A percentile compares a stretch with the other conserved stretches of the same genome.
These are phyloP conservation scores for Coniochaeta hoffmannii DNA, from an alignment of 2,329 filamentous ascomycete genomes.

Conservation along the genomic window DNA sequence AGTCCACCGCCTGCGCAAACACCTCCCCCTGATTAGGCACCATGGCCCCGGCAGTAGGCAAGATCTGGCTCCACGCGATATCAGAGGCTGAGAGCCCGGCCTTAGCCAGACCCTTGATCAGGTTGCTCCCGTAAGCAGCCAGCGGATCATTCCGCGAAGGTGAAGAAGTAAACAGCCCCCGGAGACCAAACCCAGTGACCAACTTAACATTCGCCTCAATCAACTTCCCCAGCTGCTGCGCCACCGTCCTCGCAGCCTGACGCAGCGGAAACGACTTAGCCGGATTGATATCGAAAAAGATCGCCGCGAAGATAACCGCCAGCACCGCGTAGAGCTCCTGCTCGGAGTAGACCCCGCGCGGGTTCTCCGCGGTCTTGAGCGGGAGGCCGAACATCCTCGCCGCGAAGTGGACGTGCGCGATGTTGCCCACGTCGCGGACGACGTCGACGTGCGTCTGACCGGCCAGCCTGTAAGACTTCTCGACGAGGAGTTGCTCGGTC, in stretches of 20 bases:
- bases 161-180: conserved; percentile 46
- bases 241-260: conserved; percentile 48
- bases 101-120: conserved; percentile 59
- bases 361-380: conserved; percentile 54
- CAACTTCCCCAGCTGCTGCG: conserved; percentile 50
- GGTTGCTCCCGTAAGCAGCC: conserved; percentile 54
- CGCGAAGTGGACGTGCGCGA: conserved; percentile 57
- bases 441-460: conserved; percentile 63
- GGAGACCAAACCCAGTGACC: conserved; percentile 35
- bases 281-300: conserved; percentile 61
- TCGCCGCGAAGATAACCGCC: conserved; percentile 55
- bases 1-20: conserved; percentile 68
- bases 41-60: conserved; percentile 59
- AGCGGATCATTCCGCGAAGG: conserved; percentile 46
- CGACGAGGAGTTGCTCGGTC: conserved; percentile 51
- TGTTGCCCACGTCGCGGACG: conserved; percentile 61
- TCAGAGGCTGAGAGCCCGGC: conserved; percentile 55
- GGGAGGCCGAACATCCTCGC: conserved; percentile 58
- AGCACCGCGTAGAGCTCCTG: conserved; percentile 55
- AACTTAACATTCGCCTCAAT: conserved; percentile 60
- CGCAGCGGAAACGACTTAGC: conserved; percentile 59
- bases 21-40: conserved; percentile 65
- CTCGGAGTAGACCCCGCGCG: conserved; percentile 49
- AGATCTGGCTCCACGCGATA: conserved; percentile 62
- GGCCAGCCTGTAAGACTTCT: conserved; percentile 57